Base-by-base conservation (phyloP, 768 basidiomycete species). In the Trametes coccinea region DNA sequence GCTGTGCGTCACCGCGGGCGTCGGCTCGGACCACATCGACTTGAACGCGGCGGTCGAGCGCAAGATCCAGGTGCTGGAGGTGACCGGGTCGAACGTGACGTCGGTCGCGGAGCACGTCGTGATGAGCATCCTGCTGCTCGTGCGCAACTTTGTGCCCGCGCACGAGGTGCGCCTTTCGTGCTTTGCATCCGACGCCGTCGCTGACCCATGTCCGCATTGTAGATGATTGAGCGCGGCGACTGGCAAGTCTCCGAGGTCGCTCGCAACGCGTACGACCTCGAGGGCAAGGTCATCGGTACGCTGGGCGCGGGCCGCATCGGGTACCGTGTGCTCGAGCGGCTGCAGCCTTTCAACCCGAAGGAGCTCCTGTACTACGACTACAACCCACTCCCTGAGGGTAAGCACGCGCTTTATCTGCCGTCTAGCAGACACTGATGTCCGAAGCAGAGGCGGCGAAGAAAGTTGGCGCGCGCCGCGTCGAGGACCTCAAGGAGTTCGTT, bases 351-450 rank as follows among this genome's bases (percentile, higher is more conserved):
- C 78, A 83, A 93, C 77, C 86, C 84, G 81, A 94, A 94, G 74
- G 92, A 95, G 71, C 83, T 96, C 44, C 76, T 96, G 57, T 95
- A 95, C 81, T 96, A 87, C 71, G 93, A 94, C 75, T 93, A 94
- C 70, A 79, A 84, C 4, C 78, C 89, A 53, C 83, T 92, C 57
- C 87, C 89, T 11, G 78, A 79, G 56, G 16, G 22, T 22, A 22
- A 22, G 22, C 22, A 22, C 22, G 22, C 22, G 22, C 22, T 22
- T 22, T 22, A 22, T 22, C 22, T 22, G 22, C 22, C 22, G 22
- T 22, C 22, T 22, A 22, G 22, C 22, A 22, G 22, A 22, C 22
- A 22, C 22, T 22, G 22, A 22, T 22, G 22, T 22, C 22, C 22
- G 22, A 22, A 22, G 22, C 22, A 22, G 87, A 86, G 46, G 89